A percentile compares a stretch with the other conserved stretches of the same genome.
Conservation (phyloP, 495 filamentous ascomycete species). For the Trichoderma parareesei region DNA sequence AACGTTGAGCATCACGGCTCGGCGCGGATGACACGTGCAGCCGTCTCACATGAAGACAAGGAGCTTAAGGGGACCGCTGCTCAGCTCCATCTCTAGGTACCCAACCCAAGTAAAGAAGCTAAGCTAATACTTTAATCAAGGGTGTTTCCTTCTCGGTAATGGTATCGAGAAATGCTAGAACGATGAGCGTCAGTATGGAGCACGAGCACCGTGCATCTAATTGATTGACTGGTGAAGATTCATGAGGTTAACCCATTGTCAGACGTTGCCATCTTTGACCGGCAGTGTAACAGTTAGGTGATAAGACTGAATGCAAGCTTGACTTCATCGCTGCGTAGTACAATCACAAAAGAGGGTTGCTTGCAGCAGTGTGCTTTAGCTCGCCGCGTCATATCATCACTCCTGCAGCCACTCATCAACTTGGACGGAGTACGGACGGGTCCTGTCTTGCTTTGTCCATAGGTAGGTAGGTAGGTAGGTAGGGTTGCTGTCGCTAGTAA, state of each 20-base stretch:
- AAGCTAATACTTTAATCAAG: too few species aligned
- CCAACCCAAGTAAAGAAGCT: too few species aligned
- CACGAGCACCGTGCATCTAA: too few species aligned
- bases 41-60: neutral
- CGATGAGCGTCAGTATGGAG: too few species aligned
- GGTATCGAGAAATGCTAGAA: too few species aligned
- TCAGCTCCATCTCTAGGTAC: neutral
- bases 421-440: neutral
- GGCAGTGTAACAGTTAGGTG: neutral
- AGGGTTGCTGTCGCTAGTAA: neutral
- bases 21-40: slow-evolving; percentile 9
- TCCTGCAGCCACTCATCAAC: neutral
- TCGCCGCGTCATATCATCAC: neutral
- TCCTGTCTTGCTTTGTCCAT: neutral
- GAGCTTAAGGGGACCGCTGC: neutral
- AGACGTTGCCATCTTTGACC: neutral
- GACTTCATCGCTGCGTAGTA: neutral
- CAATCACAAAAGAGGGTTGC: neutral
- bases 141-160: neutral
- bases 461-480: too few species aligned
- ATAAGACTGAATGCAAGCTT: neutral
- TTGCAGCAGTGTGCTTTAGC: neutral
- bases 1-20: neutral
- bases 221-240: too few species aligned
- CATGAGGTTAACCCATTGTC: too few species aligned